A percentile compares a stretch with the other conserved stretches of the same genome.
Conservation (phyloP, 164 flowering plant species). For the Piper betle region DNA sequence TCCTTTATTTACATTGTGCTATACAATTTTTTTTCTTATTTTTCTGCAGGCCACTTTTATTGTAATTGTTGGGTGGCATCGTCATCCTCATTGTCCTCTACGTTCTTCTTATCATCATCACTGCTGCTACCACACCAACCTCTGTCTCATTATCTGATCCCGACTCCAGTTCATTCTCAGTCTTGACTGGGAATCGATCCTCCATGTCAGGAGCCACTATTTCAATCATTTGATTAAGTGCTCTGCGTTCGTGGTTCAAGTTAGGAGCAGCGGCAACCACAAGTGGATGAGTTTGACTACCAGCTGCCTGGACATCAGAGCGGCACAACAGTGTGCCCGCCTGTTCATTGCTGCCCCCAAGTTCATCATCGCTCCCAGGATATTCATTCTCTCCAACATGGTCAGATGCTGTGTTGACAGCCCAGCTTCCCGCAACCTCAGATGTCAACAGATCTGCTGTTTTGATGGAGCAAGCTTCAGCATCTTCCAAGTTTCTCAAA, state of each 20-base stretch:
- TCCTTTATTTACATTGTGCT: not conserved
- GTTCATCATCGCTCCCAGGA: slow-evolving; percentile 22
- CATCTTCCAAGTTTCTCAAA: slow-evolving; percentile 39
- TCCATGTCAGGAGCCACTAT: slow-evolving; percentile 69
- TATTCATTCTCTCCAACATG: slow-evolving; percentile 71
- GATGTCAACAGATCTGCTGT: slow-evolving; percentile 82
- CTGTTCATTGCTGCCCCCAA: not conserved
- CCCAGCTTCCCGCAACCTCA: slow-evolving; percentile 94
- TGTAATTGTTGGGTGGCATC: slow-evolving; percentile 18
- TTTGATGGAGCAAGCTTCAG: slow-evolving; percentile 51
- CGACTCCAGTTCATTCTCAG: slow-evolving; percentile 11
- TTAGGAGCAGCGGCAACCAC: slow-evolving; percentile 13
- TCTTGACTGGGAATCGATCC: slow-evolving; percentile 29
- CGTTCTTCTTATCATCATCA: slow-evolving; percentile 12
- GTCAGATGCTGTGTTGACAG: slow-evolving; percentile 64
- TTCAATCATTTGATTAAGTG: slow-evolving; percentile 62
- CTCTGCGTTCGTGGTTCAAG: slow-evolving; percentile 35
- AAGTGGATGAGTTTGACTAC: slow-evolving; percentile 45
- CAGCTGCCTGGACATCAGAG: slow-evolving; percentile 38
- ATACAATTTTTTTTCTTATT: not conserved
- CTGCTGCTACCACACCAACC: slow-evolving; percentile 21
- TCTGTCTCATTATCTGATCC: slow-evolving; percentile 51
- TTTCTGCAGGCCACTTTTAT: not conserved
- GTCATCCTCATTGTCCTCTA: slow-evolving; percentile 28
- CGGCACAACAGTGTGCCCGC: slow-evolving; percentile 10